phyloP scores from a whole-genome alignment of 805 yeast species.

The Yamadazyma philogaea region DNA sequence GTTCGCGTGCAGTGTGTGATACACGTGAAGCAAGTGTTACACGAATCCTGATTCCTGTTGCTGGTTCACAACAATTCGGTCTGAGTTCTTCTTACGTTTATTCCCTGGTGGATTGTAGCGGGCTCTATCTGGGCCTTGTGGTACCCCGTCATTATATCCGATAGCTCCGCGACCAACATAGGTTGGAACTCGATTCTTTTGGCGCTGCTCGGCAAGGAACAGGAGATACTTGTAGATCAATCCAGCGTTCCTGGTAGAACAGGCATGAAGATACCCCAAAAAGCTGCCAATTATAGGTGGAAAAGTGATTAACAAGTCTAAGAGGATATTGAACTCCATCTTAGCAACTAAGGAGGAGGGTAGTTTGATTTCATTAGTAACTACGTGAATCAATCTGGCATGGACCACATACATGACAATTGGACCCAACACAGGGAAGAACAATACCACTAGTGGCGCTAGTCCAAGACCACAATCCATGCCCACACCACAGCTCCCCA shows the following conservation, averaged over 20 bases:
- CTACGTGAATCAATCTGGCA: slow-evolving; percentile 59
- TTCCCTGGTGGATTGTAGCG: not conserved
- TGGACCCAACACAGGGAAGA: slow-evolving; percentile 84
- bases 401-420: slow-evolving; percentile 75
- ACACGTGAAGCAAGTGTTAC: slow-evolving; percentile 5
- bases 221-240: slow-evolving; percentile 49
- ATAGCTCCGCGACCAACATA: slow-evolving; percentile 20
- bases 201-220: slow-evolving; percentile 18
- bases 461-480: slow-evolving; percentile 74
- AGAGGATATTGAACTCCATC: slow-evolving; percentile 69
- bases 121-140: not conserved
- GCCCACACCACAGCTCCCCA: slow-evolving; percentile 67
- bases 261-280: slow-evolving; percentile 76
- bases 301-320: slow-evolving; percentile 72
- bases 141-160: slow-evolving; percentile 1
- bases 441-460: slow-evolving; percentile 65
- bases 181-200: slow-evolving; percentile 17
- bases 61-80: slow-evolving; percentile 11
- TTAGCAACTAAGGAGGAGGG: slow-evolving; percentile 62
- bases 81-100: not conserved
- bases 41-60: slow-evolving; percentile 22
- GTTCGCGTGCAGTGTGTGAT: not conserved
- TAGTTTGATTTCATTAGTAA: slow-evolving; percentile 52
- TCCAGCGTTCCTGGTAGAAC: slow-evolving; percentile 89
- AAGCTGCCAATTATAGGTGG: slow-evolving; percentile 80